Percentiles rank a stretch among this genome's conserved stretches.
These are phyloP conservation scores for Alternaria tenuissima DNA, from an alignment of 2,329 filamentous ascomycete species.

Conservation along the genomic window DNA sequence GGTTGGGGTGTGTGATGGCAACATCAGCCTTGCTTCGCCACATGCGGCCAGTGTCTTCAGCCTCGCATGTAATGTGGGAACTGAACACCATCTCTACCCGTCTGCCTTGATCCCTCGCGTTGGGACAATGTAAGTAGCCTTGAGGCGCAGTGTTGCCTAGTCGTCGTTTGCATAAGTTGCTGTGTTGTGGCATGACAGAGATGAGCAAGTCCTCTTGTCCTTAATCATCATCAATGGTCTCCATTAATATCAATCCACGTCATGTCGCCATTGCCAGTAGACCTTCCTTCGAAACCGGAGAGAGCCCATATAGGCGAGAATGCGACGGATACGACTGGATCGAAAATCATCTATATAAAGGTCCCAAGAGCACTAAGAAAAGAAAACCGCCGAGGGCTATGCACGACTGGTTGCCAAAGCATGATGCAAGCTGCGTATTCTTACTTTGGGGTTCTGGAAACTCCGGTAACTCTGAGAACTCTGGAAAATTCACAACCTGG, in stretches of 20 bases:
- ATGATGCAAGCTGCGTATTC: background rate
- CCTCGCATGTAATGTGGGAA: background rate
- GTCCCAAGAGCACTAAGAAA: no score
- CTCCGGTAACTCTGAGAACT: background rate
- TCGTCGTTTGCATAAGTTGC: background rate
- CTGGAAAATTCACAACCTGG: background rate
- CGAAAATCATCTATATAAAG: no score
- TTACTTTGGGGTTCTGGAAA: background rate
- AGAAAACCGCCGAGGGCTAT: no score
- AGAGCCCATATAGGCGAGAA: background rate
- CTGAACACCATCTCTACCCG: background rate
- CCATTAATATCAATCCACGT: background rate
- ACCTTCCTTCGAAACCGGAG: background rate
- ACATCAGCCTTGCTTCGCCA: conserved; percentile 1
- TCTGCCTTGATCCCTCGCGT: background rate
- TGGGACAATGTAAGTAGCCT: background rate
- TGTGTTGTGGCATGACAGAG: background rate
- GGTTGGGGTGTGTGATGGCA: background rate
- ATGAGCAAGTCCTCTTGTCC: background rate
- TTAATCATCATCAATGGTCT: no score
- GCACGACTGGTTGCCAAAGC: no score
- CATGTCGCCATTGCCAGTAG: background rate
- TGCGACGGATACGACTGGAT: no score
- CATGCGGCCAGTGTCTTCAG: background rate
- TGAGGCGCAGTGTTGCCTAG: background rate